Conservation (phyloP, 1,139 yeast species). For the Wickerhamomyces sp. region DNA sequence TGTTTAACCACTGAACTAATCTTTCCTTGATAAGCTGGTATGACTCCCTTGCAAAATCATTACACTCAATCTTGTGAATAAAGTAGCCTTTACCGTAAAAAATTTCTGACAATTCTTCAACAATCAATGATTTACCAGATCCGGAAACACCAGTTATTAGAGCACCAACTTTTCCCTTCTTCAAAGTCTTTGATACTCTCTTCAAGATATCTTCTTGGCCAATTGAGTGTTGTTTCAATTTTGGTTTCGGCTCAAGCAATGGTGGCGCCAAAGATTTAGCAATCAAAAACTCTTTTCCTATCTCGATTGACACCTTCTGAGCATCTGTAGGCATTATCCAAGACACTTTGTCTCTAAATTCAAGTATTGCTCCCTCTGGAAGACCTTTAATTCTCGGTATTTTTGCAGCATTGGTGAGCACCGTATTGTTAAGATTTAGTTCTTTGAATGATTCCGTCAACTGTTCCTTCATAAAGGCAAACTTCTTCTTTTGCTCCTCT, state of each 20-base stretch:
- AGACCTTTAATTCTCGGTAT: conserved; percentile 46
- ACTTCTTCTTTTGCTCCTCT: conserved; percentile 18
- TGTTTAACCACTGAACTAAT: conserved; percentile 47
- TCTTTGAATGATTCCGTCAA: conserved; percentile 13
- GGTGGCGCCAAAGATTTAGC: conserved; percentile 44
- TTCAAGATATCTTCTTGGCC: conserved; percentile 50
- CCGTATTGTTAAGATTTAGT: conserved; percentile 21
- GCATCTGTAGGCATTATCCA: conserved; percentile 37
- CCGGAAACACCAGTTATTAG: conserved; percentile 74
- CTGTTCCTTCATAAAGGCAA: conserved; percentile 25
- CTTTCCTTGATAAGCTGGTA: conserved; percentile 44
- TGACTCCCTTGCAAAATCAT: conserved; percentile 50
- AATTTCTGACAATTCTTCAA: conserved; percentile 36
- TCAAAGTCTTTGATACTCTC: conserved; percentile 39
- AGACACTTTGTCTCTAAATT: conserved; percentile 42
- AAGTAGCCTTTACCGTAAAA: conserved; percentile 39
- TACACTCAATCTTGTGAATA: conserved; percentile 48
- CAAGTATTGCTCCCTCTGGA: conserved; percentile 61
- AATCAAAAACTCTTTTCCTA: conserved; percentile 51
- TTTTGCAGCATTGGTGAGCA: conserved; percentile 43
- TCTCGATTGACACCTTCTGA: conserved; percentile 33
- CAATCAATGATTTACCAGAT: conserved; percentile 59
- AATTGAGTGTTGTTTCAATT: conserved; percentile 33
- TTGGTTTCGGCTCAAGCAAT: neutral
- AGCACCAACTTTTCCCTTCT: conserved; percentile 47